A percentile compares a stretch with the other conserved stretches of the same genome.
phyloP scores from a whole-genome alignment of 805 yeast species.

The Ogataea chonburiensis region DNA sequence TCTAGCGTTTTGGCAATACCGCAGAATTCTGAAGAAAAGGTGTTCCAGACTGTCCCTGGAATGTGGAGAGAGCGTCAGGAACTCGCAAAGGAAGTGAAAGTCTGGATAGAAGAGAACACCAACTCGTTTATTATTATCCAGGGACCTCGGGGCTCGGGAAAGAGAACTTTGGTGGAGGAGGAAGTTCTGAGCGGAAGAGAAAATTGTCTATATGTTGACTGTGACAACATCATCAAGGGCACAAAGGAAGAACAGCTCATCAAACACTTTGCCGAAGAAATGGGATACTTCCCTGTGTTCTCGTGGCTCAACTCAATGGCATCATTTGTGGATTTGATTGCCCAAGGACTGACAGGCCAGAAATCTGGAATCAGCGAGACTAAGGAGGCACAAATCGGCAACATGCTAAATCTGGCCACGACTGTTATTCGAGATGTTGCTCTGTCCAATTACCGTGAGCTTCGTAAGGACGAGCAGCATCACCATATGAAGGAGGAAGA shows the following conservation, averaged over 20 bases:
- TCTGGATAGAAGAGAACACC: constrained; percentile 86
- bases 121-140: constrained; percentile 84
- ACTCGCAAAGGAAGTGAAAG: constrained; percentile 61
- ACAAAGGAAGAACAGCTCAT: constrained; percentile 72
- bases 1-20: constrained; percentile 22
- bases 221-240: constrained; percentile 71
- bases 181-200: constrained; percentile 60
- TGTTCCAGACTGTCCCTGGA: constrained; percentile 26
- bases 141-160: constrained; percentile 97
- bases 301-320: constrained; percentile 87
- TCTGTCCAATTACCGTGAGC: constrained; percentile 40
- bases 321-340: constrained; percentile 75
- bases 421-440: constrained; percentile 73
- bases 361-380: constrained; percentile 86
- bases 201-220: constrained; percentile 70
- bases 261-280: constrained; percentile 63
- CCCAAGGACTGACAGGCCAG: constrained; percentile 91
- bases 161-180: constrained; percentile 70
- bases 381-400: constrained; percentile 76
- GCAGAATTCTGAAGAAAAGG: constrained; percentile 13
- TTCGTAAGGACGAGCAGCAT: constrained; percentile 24
- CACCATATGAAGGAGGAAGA: constrained; percentile 69
- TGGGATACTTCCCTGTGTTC: constrained; percentile 92
- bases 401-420: constrained; percentile 69
- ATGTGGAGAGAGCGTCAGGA: constrained; percentile 71